A percentile compares a stretch with the other conserved stretches of the same genome.
These are phyloP conservation scores for Xylariaceae sp. DNA, from an alignment of 2,329 filamentous ascomycete species.

Conservation along the genomic window DNA sequence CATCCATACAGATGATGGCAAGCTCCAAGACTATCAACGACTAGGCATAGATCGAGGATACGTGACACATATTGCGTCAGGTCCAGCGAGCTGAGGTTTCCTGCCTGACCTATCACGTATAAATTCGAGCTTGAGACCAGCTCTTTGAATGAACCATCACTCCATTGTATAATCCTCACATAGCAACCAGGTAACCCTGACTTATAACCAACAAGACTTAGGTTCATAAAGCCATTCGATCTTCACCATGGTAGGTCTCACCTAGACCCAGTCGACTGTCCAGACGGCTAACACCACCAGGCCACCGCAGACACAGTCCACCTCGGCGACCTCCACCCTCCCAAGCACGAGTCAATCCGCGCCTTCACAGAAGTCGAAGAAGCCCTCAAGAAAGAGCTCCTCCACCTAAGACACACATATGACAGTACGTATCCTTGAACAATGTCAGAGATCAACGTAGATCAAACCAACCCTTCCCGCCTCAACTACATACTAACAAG, in stretches of 20 bases:
- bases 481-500: background rate
- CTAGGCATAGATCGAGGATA: background rate
- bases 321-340: constrained; percentile 43
- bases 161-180: background rate
- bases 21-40: too few relatives aligned
- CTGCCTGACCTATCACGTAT: too few relatives aligned
- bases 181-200: background rate
- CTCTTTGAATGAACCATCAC: too few relatives aligned
- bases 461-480: too few relatives aligned
- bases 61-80: constrained; percentile 13
- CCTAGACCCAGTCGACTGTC: background rate
- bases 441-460: too few relatives aligned
- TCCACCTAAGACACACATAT: constrained; percentile 37
- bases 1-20: background rate
- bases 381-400: constrained; percentile 47
- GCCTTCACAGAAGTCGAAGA: constrained; percentile 45
- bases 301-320: constrained; percentile 50
- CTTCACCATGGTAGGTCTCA: background rate
- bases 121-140: too few relatives aligned
- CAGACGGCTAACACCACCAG: constrained; percentile 27
- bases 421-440: constrained; percentile 15
- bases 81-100: too few relatives aligned
- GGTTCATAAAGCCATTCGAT: background rate
- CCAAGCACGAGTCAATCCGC: constrained; percentile 47
- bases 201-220: background rate